Conservation (phyloP, 2,329 filamentous ascomycete species). For the Aspergillus brunneoviolaceus region DNA sequence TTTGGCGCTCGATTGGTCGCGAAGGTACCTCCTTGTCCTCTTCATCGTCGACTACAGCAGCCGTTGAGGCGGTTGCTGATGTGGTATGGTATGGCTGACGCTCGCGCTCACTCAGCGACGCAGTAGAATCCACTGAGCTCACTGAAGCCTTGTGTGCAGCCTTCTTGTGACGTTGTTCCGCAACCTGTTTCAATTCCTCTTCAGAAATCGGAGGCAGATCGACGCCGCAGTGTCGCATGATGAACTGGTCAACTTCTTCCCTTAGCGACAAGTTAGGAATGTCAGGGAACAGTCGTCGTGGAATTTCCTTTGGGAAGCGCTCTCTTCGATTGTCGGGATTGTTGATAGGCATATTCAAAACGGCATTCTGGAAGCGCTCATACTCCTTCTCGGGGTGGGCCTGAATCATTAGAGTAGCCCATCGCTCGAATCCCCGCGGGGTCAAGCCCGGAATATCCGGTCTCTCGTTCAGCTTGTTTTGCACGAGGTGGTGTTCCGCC, state of each 20-base stretch:
- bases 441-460: slow-evolving; percentile 66
- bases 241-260: slow-evolving; percentile 60
- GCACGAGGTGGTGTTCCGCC: slow-evolving; percentile 65
- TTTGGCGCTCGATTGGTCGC: slow-evolving; percentile 62
- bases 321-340: slow-evolving; percentile 66
- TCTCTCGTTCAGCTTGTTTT: slow-evolving; percentile 50
- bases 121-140: slow-evolving; percentile 20
- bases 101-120: slow-evolving; percentile 36
- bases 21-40: slow-evolving; percentile 43
- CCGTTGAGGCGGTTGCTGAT: slow-evolving; percentile 31
- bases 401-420: slow-evolving; percentile 70
- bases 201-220: slow-evolving; percentile 44
- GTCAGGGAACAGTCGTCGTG: slow-evolving; percentile 68
- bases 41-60: slow-evolving; percentile 40
- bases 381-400: slow-evolving; percentile 76
- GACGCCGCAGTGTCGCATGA: slow-evolving; percentile 55
- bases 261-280: slow-evolving; percentile 57
- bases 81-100: slow-evolving; percentile 42
- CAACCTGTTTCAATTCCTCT: slow-evolving; percentile 37
- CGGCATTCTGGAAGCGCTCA: slow-evolving; percentile 65
- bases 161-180: slow-evolving; percentile 25
- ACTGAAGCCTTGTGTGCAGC: slow-evolving; percentile 18
- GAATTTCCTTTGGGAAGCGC: slow-evolving; percentile 75
- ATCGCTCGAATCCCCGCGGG: slow-evolving; percentile 65
- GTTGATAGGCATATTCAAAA: slow-evolving; percentile 69